Conservation (phyloP, 495 filamentous ascomycete genomes). For the Rhizodiscina lignyota region DNA sequence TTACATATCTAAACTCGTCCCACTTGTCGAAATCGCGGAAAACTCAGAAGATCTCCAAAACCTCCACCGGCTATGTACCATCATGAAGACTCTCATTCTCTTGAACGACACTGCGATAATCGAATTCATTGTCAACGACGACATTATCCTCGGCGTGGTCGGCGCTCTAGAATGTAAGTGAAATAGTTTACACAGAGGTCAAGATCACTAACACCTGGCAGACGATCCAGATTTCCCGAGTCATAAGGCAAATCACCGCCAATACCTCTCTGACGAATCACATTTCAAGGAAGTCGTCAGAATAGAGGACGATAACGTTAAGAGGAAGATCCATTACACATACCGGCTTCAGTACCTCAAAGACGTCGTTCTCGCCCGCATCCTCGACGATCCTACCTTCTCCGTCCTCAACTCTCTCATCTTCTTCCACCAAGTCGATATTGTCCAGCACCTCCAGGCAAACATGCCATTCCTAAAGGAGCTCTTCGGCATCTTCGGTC, state of each 20-base stretch:
- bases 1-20: constrained; percentile 77
- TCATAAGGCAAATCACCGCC: constrained; percentile 93
- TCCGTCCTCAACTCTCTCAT: constrained; percentile 95
- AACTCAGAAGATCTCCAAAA: constrained; percentile 75
- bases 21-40: constrained; percentile 71
- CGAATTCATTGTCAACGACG: constrained; percentile 80
- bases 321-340: constrained; percentile 85
- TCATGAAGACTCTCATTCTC: constrained; percentile 91
- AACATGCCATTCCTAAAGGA: constrained; percentile 66
- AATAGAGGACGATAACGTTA: constrained; percentile 65
- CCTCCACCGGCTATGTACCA: constrained; percentile 84
- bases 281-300: constrained; percentile 92
- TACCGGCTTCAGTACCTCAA: constrained; percentile 97
- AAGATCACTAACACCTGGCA: constrained; percentile 15
- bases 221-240: constrained; percentile 97
- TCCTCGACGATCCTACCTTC: constrained; percentile 94
- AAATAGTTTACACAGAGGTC: background rate
- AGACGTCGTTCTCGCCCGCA: constrained; percentile 89
- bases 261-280: constrained; percentile 75
- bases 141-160: constrained; percentile 79
- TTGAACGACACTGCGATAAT: constrained; percentile 91
- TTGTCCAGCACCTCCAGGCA: constrained; percentile 76
- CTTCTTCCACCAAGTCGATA: constrained; percentile 97
- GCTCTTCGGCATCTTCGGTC: constrained; percentile 75
- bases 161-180: constrained; percentile 79